Percentiles rank a stretch among this genome's conserved stretches.
Conservation (phyloP, 1,139 yeast species). For the Sugiyamaella pinicola region DNA sequence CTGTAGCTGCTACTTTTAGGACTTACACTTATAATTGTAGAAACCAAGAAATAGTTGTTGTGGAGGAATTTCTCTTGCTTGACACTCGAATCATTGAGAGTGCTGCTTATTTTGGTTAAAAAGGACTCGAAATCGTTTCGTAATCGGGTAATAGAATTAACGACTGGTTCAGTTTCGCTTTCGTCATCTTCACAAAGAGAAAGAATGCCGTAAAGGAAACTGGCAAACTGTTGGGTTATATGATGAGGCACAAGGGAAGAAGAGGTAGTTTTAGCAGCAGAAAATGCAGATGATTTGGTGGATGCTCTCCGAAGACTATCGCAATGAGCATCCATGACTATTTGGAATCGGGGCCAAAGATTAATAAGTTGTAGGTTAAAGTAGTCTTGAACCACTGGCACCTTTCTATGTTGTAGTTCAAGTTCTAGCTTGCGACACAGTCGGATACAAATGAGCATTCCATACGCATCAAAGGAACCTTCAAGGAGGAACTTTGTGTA, state of each 20-base stretch:
- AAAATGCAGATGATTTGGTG: conserved; percentile 36
- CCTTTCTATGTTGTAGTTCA: conserved; percentile 61
- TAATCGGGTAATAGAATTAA: conserved; percentile 65
- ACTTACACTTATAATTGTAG: conserved; percentile 39
- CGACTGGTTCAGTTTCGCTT: conserved; percentile 63
- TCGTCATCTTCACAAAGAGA: conserved; percentile 48
- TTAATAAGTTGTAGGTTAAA: conserved; percentile 63
- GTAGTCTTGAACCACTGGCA: conserved; percentile 76
- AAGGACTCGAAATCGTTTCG: conserved; percentile 78
- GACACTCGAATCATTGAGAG: conserved; percentile 45
- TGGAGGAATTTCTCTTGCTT: conserved; percentile 72
- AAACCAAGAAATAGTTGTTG: conserved; percentile 61
- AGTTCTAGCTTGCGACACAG: conserved; percentile 65
- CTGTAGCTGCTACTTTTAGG: not conserved
- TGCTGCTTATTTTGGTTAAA: conserved; percentile 60
- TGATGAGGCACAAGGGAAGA: conserved; percentile 56
- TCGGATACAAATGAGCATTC: conserved; percentile 75
- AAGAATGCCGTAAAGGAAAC: conserved; percentile 70
- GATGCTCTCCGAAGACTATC: conserved; percentile 58
- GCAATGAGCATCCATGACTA: conserved; percentile 73
- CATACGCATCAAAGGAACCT: conserved; percentile 72
- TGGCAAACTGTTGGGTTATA: conserved; percentile 80
- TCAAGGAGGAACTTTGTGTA: conserved; percentile 53
- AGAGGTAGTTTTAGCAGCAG: conserved; percentile 35
- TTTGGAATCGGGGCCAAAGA: conserved; percentile 87